Percentiles rank a stretch among this genome's conserved stretches.
phyloP scores from a whole-genome alignment of 1,139 yeast genomes.

The Yamadazyma dushanensis region DNA sequence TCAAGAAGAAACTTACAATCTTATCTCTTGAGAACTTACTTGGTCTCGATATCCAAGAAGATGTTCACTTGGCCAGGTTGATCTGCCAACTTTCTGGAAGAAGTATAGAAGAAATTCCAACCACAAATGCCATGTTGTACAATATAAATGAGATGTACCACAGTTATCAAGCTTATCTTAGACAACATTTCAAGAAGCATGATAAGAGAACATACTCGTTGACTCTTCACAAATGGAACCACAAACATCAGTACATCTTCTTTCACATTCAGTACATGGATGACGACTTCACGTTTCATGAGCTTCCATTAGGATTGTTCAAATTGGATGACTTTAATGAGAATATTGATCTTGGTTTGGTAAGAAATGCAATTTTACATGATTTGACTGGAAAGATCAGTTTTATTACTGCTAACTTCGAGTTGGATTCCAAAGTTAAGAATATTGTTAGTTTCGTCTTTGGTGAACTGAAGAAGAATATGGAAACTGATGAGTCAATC shows the following conservation, averaged over 20 bases:
- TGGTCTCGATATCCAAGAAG: slow-evolving; percentile 19
- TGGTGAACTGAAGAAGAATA: slow-evolving; percentile 8
- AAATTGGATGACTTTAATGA: slow-evolving; percentile 10
- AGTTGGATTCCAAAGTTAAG: slow-evolving; percentile 18
- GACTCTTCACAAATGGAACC: slow-evolving; percentile 25
- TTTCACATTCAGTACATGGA: slow-evolving; percentile 22
- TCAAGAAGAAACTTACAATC: slow-evolving; percentile 12
- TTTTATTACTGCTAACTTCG: slow-evolving; percentile 24
- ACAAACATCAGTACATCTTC: slow-evolving; percentile 18
- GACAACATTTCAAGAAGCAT: slow-evolving; percentile 17
- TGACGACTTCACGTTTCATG: slow-evolving; percentile 18
- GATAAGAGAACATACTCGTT: slow-evolving; percentile 17
- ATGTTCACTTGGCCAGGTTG: slow-evolving; percentile 17
- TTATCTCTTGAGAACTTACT: slow-evolving; percentile 23
- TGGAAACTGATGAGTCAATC: slow-evolving; percentile 7
- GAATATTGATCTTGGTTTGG: slow-evolving; percentile 12
- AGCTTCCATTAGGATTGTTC: slow-evolving; percentile 24
- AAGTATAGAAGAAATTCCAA: slow-evolving; percentile 14
- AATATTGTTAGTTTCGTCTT: slow-evolving; percentile 20
- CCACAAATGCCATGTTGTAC: slow-evolving; percentile 19
- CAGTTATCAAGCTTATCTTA: slow-evolving; percentile 21
- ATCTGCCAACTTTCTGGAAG: slow-evolving; percentile 11
- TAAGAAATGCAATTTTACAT: slow-evolving; percentile 15
- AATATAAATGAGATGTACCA: slow-evolving; percentile 20
- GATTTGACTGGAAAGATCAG: slow-evolving; percentile 15